Conservation (phyloP, 2,329 filamentous ascomycete genomes). For the Arthrobotrys megalospora region DNA sequence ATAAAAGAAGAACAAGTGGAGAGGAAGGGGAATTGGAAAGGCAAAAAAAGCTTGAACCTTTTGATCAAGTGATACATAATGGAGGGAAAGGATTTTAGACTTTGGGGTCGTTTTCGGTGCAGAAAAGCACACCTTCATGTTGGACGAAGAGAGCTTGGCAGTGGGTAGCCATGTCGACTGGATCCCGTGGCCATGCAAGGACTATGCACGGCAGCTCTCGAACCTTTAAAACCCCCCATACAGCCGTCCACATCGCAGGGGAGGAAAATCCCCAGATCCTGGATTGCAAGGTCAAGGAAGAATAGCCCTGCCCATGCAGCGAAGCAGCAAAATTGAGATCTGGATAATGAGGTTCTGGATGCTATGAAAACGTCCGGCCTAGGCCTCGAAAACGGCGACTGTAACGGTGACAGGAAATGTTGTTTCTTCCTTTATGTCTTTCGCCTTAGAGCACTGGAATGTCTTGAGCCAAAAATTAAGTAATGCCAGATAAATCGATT, state of each 20-base stretch:
- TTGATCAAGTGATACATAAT: slow-evolving; percentile 57
- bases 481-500: background rate
- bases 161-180: slow-evolving; percentile 46
- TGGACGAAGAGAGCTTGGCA: slow-evolving; percentile 42
- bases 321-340: slow-evolving; percentile 24
- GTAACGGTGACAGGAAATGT: slow-evolving; percentile 18
- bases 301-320: slow-evolving; percentile 38
- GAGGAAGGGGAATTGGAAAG: slow-evolving; percentile 35
- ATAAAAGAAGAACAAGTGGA: slow-evolving; percentile 26
- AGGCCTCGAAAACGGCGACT: slow-evolving; percentile 26
- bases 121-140: slow-evolving; percentile 30
- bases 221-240: slow-evolving; percentile 52
- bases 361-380: slow-evolving; percentile 21
- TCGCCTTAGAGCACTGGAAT: background rate
- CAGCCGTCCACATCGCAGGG: slow-evolving; percentile 39
- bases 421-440: background rate
- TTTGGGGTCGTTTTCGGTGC: slow-evolving; percentile 53
- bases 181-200: slow-evolving; percentile 60
- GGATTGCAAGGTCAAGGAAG: slow-evolving; percentile 57
- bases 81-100: slow-evolving; percentile 48
- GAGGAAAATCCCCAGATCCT: slow-evolving; percentile 54
- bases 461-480: slow-evolving; percentile 3
- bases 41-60: slow-evolving; percentile 49
- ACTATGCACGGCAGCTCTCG: slow-evolving; percentile 53
- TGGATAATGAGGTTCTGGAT: slow-evolving; percentile 18